These are phyloP conservation scores for Rhodotorula sp. DNA, from an alignment of 1,284 basidiomycete species.

Conservation along the genomic window DNA sequence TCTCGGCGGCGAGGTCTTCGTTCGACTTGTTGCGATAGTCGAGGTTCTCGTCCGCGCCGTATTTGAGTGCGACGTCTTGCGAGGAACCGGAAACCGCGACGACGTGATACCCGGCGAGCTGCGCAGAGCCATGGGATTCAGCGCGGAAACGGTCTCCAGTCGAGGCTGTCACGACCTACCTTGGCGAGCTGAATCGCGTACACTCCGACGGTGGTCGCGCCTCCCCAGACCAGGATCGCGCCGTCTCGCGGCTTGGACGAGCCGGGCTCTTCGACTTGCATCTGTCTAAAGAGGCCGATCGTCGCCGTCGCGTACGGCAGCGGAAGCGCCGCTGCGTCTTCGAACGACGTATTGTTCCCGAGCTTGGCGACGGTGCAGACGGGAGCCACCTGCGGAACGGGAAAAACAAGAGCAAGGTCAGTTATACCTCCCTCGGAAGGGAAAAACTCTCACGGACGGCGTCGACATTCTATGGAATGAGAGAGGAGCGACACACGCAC, in stretches of 20 bases:
- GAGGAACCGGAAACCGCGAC: slow-evolving; percentile 47
- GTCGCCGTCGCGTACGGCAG: slow-evolving; percentile 50
- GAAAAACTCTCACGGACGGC: too few species aligned
- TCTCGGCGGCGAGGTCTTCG: slow-evolving; percentile 34
- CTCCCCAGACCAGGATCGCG: slow-evolving; percentile 49
- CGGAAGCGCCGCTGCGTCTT: slow-evolving; percentile 49
- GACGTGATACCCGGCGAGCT: slow-evolving; percentile 45
- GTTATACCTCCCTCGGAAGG: not conserved
- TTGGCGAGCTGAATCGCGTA: slow-evolving; percentile 50
- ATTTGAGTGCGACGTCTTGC: slow-evolving; percentile 30
- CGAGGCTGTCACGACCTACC: not conserved
- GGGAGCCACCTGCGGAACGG: slow-evolving; percentile 41
- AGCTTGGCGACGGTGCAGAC: slow-evolving; percentile 42
- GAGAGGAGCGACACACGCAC: slow-evolving; percentile 10
- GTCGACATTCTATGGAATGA: too few species aligned
- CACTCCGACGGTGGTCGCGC: slow-evolving; percentile 48
- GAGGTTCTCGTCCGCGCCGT: slow-evolving; percentile 46
- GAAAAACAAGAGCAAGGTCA: not conserved
- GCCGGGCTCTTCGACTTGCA: slow-evolving; percentile 37
- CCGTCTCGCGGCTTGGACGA: slow-evolving; percentile 10
- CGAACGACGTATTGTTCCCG: slow-evolving; percentile 44
- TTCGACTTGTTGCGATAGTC: slow-evolving; percentile 46
- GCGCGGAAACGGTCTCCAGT: too few species aligned
- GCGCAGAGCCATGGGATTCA: not conserved
- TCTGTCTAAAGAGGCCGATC: slow-evolving; percentile 47